Evolutionary conservation across 805 yeast species (phyloP), one percentile per base, ranked within the genome.

Genomic region (Candida tallmaniae): DNA sequence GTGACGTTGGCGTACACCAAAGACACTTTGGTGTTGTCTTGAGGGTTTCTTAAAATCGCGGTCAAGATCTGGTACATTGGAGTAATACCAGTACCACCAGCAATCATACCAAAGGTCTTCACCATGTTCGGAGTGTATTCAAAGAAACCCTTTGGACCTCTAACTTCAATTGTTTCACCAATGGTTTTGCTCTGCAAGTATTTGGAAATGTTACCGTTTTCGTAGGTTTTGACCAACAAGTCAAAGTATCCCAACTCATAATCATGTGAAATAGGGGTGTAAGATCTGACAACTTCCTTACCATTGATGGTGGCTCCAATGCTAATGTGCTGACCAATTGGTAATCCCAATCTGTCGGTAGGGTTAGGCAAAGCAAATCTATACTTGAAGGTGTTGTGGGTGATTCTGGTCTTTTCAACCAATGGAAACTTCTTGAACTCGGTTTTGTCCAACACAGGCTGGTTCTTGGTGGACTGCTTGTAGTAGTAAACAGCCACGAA

Each of bases 41-140:
- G 64, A 16, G 94, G 90, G 56, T 89, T 78, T 38, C 68, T 64
- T 49, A 79, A 78, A 46, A 89, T 80, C 10, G 94, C 84, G 48
- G 84, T 83, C 47, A 89, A 78, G 47, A 88, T 80, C 68, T 88
- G 96, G 62, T 78, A 86, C 96, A 88, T 88, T 56, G 96, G 96
- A 6, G 96, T 83, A 51, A 88, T 83, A 58, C 97, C 97, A 24
- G 97, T 86, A 52, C 97, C 97, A 47, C 97, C 97, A 27, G 96
- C 95, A 46, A 90, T 79, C 97, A 89, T 89, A 35, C 83, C 87
- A 40, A 89, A 70, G 40, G 74, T 71, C 39, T 71, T 65, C 38
- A 75, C 79, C 79, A 82, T 78, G 62, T 84, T 85, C 47, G 94
- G 87, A 34, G 76, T 68, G 65, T 89, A 89, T 42, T 78, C 73